A percentile compares a stretch with the other conserved stretches of the same genome.
These are phyloP conservation scores for Starmerella vitae DNA, from an alignment of 805 yeast species.

Conservation along the genomic window DNA sequence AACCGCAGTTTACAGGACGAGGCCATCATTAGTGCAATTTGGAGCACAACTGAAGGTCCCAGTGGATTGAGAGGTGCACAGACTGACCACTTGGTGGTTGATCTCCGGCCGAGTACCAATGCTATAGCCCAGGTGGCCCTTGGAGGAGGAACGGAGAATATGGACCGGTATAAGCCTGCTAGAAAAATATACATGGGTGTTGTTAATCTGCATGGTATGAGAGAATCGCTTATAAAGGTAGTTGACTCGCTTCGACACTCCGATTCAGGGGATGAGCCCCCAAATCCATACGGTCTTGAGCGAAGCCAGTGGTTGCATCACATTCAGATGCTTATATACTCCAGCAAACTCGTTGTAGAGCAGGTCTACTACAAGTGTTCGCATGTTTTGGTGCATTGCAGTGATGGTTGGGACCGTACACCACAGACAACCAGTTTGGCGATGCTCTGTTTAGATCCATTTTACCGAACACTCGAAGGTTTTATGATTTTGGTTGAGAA, in stretches of 20 bases:
- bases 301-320: slow-evolving; percentile 73
- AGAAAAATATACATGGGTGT: slow-evolving; percentile 71
- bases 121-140: slow-evolving; percentile 93
- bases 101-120: slow-evolving; percentile 83
- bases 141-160: slow-evolving; percentile 95
- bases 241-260: slow-evolving; percentile 51
- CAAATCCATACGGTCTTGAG: slow-evolving; percentile 43
- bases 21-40: slow-evolving; percentile 58
- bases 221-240: slow-evolving; percentile 62
- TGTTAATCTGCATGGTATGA: slow-evolving; percentile 90
- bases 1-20: slow-evolving; percentile 87
- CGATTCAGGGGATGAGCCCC: slow-evolving; percentile 42
- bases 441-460: slow-evolving; percentile 82
- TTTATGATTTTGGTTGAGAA: slow-evolving; percentile 76
- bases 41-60: slow-evolving; percentile 38
- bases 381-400: slow-evolving; percentile 79
- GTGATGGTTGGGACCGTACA: slow-evolving; percentile 98
- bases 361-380: slow-evolving; percentile 73
- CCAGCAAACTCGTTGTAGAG: slow-evolving; percentile 65
- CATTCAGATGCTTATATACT: slow-evolving; percentile 50
- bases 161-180: slow-evolving; percentile 67
- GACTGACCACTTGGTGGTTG: slow-evolving; percentile 60
- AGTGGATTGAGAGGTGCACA: slow-evolving; percentile 25
- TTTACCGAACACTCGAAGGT: slow-evolving; percentile 75
- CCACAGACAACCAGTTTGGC: slow-evolving; percentile 75